These are phyloP conservation scores for Amanita pallidorosea DNA, from an alignment of 768 basidiomycete species.

Conservation along the genomic window DNA sequence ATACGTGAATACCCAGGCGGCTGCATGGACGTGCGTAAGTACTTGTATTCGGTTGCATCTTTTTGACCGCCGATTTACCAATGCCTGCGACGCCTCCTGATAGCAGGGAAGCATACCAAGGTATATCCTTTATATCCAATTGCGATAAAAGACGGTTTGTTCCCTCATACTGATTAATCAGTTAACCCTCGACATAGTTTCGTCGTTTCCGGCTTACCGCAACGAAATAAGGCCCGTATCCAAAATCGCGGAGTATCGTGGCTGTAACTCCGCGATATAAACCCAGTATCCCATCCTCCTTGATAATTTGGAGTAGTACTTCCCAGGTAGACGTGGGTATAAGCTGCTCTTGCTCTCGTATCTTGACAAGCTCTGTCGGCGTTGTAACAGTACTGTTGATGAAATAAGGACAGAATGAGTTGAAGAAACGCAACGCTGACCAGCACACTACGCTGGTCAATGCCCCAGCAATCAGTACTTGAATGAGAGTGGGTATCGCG, in stretches of 20 bases:
- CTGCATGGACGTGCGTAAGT: conserved; percentile 14
- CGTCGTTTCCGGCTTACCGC: conserved; percentile 36
- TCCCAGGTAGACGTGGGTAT: conserved; percentile 34
- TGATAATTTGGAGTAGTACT: conserved; percentile 48
- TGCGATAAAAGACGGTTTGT: conserved; percentile 39
- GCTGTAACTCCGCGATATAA: conserved; percentile 69
- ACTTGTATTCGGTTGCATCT: too few species aligned
- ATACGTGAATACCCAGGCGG: conserved; percentile 76
- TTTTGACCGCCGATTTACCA: conserved; percentile 16
- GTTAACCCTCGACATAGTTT: background rate
- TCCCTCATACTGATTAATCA: conserved; percentile 45
- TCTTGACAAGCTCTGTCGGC: conserved; percentile 84
- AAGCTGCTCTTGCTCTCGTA: conserved; percentile 60
- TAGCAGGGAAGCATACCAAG: conserved; percentile 51
- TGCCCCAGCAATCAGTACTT: conserved; percentile 70
- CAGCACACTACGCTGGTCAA: conserved; percentile 73
- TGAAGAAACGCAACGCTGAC: conserved; percentile 30
- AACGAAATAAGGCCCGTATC: conserved; percentile 81
- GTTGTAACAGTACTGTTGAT: conserved; percentile 55
- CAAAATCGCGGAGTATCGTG: conserved; percentile 69
- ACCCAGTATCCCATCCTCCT: conserved; percentile 45
- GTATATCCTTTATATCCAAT: conserved; percentile 19
- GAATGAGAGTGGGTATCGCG: conserved; percentile 49
- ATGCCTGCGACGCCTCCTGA: conserved; percentile 74
- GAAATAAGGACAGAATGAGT: background rate